Evolutionary conservation across 73 alveolate species (phyloP).

Genomic region (Paramecium biaurelia): DNA sequence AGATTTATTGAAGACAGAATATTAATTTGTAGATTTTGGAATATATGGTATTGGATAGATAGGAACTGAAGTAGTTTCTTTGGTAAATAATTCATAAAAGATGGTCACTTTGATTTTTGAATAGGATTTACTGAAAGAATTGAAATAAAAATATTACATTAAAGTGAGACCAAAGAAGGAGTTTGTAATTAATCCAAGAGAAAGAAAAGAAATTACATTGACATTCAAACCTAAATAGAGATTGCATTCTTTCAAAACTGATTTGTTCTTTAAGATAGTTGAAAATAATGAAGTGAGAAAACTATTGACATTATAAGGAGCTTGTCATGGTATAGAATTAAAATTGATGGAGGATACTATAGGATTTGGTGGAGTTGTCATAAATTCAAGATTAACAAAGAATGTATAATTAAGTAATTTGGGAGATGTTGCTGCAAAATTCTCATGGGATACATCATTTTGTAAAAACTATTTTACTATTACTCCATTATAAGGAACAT

Average conservation of each 20-base stretch:
- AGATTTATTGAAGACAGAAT: slow-evolving; percentile 95
- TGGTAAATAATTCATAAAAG: slow-evolving; percentile 76
- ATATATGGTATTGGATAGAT: slow-evolving; percentile 91
- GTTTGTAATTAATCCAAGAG: slow-evolving; percentile 87
- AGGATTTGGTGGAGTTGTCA: slow-evolving; percentile 97
- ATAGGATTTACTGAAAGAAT: slow-evolving; percentile 67
- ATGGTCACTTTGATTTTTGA: slow-evolving; percentile 72
- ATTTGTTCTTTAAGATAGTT: slow-evolving; percentile 82
- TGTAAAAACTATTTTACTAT: slow-evolving; percentile 94
- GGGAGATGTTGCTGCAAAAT: slow-evolving; percentile 97
- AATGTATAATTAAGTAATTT: slow-evolving; percentile 88
- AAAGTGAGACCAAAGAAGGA: slow-evolving; percentile 79
- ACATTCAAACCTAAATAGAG: slow-evolving; percentile 95
- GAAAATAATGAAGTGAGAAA: slow-evolving; percentile 94
- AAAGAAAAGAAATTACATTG: slow-evolving; percentile 90
- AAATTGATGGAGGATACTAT: slow-evolving; percentile 97
- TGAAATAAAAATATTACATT: slow-evolving; percentile 70
- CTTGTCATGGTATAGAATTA: slow-evolving; percentile 98
- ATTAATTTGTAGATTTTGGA: slow-evolving; percentile 94
- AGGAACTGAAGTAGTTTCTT: slow-evolving; percentile 77
- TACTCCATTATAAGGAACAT: slow-evolving; percentile 92
- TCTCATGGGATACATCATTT: slow-evolving; percentile 91
- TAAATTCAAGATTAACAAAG: slow-evolving; percentile 88
- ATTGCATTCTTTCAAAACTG: slow-evolving; percentile 93
- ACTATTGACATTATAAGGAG: slow-evolving; percentile 92